Conservation (phyloP, 768 basidiomycete genomes). For the Ramaria sp. region DNA sequence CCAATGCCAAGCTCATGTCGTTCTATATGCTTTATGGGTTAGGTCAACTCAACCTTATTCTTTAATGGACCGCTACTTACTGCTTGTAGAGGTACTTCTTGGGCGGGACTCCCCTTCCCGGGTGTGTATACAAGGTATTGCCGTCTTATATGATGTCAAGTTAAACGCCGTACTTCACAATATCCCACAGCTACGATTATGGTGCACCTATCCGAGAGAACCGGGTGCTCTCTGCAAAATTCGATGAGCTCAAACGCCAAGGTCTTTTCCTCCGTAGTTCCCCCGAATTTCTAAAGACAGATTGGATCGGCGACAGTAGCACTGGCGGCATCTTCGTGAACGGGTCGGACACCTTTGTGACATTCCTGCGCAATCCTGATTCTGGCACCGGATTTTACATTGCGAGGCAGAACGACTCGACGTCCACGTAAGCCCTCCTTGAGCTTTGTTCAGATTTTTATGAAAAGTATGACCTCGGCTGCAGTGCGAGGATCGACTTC, state of each 20-base stretch:
- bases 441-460: background rate
- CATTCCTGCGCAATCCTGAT: constrained; percentile 59
- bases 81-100: constrained; percentile 29
- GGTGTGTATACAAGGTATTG: constrained; percentile 47
- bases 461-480: background rate
- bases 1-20: constrained; percentile 71
- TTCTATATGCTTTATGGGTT: constrained; percentile 84
- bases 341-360: constrained; percentile 45
- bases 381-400: constrained; percentile 58
- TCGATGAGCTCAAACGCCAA: constrained; percentile 68
- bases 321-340: constrained; percentile 33
- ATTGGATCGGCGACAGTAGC: constrained; percentile 55
- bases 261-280: constrained; percentile 72
- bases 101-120: constrained; percentile 73
- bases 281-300: constrained; percentile 70
- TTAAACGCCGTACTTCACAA: background rate
- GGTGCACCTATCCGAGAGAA: constrained; percentile 44
- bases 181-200: constrained; percentile 64
- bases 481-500: constrained; percentile 42
- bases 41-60: constrained; percentile 5
- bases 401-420: constrained; percentile 55
- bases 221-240: constrained; percentile 56
- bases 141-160: background rate
- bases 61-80: background rate
- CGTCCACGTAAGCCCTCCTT: constrained; percentile 13